Evolutionary conservation across 225 moss, liverwort and hornwort species (phyloP).

Genomic region (Thuidium tamariscinum): DNA sequence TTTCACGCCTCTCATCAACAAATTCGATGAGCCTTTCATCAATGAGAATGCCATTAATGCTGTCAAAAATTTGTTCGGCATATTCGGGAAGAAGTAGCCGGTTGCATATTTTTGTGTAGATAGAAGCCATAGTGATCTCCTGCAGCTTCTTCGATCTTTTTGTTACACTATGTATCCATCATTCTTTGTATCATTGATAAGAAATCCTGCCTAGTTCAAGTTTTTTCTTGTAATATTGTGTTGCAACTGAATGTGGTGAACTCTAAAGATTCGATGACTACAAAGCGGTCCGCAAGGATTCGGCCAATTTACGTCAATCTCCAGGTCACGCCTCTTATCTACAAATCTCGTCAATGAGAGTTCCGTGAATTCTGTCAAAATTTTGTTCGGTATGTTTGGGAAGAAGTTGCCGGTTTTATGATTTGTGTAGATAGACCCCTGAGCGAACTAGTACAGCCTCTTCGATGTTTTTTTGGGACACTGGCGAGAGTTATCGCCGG

Average conservation of each 20-base stretch:
- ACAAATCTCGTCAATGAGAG: constrained; percentile 66
- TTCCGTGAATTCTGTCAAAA: constrained; percentile 47
- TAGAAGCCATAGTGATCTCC: background rate
- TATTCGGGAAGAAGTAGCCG: constrained; percentile 67
- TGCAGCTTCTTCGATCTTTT: background rate
- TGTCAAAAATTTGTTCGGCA: constrained; percentile 60
- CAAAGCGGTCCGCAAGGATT: constrained; percentile 53
- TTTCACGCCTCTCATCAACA: constrained; percentile 53
- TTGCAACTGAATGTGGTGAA: background rate
- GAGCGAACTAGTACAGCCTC: background rate
- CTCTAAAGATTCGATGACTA: constrained; percentile 5
- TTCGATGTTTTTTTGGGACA: background rate
- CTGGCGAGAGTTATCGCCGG: background rate
- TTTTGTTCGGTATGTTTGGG: constrained; percentile 54
- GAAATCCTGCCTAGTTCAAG: background rate
- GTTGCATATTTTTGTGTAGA: background rate
- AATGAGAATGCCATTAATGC: constrained; percentile 86
- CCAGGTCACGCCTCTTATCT: constrained; percentile 11
- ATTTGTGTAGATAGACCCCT: background rate
- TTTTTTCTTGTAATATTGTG: too few relatives aligned
- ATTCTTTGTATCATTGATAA: constrained; percentile 33
- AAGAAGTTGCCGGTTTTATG: constrained; percentile 16
- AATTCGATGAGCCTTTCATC: constrained; percentile 89
- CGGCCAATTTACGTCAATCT: constrained; percentile 27
- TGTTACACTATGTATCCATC: constrained; percentile 6